Base-by-base conservation (phyloP, 768 basidiomycete species). In the Tephrocybe sp. region DNA sequence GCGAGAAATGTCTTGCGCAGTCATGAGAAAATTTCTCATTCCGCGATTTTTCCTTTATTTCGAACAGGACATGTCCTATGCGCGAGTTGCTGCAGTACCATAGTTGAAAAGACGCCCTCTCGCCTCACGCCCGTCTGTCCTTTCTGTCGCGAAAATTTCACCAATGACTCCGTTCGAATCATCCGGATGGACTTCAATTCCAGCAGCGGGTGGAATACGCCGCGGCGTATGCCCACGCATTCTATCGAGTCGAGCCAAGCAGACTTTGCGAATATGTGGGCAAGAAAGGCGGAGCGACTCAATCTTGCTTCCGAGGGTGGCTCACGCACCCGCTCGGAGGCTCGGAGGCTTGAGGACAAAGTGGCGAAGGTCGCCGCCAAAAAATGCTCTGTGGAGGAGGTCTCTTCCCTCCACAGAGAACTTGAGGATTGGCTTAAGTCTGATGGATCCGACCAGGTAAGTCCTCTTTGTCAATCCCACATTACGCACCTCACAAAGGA, bases 371-470 rank as follows among this genome's bases (percentile, higher is more conserved):
- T 90, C 59, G 89, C 89, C 27, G 79, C 82, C 12, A 88, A 88
- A 80, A 90, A 88, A 77, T 89, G 87, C 70, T 89, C 87, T 31
- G 89, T 92, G 52, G 89, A 91, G 66, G 89, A 92, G 72, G 87
- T 92, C 44, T 80, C 83, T 44, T 71, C 77, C 52, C 79, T 92
- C 55, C 86, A 89, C 69, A 80, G 83, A 62, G 89, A 92, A 70
- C 76, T 92, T 54, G 80, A 88, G 64, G 80, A 82, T 53, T 92
- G 87, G 87, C 67, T 92, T 49, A 73, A 71, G 37, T 71, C 79
- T 44, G 84, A 85, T 59, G 72, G 68, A 56, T 78, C 83, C 58
- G 82, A 84, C 52, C 82, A 84, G 71, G 89, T 88, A 60, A 60
- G 80, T 75, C 43, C 59, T 62, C 58, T 9, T 53, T 31, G 44